Evolutionary conservation across 2,329 filamentous ascomycete genomes (phyloP), one percentile per base, ranked within the genome.

Genomic region (Lasiodiplodia sp.): DNA sequence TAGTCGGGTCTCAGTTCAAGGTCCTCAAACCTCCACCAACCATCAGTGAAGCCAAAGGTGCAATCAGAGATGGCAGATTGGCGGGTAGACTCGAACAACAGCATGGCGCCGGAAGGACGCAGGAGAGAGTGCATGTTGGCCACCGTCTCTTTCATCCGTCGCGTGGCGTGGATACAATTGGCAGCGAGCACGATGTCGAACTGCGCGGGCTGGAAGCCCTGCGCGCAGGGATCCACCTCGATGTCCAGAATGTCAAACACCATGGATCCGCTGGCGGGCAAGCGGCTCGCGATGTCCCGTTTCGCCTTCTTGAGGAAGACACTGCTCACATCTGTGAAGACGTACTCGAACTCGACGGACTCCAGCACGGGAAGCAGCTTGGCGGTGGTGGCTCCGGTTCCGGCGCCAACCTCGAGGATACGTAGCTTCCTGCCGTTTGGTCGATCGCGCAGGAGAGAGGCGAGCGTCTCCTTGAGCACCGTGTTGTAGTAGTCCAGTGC

Each of bases 131-230:
- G 47, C 47, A 51, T 51, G 47, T 51, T n/a, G 18, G 16, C 47
- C 18, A 51, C 47, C 7, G 47, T 51, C 4, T 51, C 47, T 21
- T 51, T 18, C 47, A 51, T 51, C 47, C 47, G 18, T 23, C n/a
- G 18, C 18, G 47, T 51, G n/a, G 47, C 47, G 11, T 51, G 47
- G 21, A 51, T n/a, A n/a, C 47, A 51, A 18, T 51, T 51, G 47
- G 47, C 47, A 18, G 47, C 47, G 47, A 51, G 40, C 21, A 75
- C 66, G 12, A 76, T 1, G 51, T 76, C 75, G 63, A 73, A 75
- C 47, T 51, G 47, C 1, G 34, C 58, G 1, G 65, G 14, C 18
- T 70, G 28, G 37, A 66, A 72, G 14, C 70, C 70, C 58, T 73
- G 71, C 1, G 38, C 60, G 4, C 57, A 6, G 1, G 71, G 72